phyloP scores from a whole-genome alignment of 2,329 filamentous ascomycete species.

The Torrubiellomyces zombiae region DNA sequence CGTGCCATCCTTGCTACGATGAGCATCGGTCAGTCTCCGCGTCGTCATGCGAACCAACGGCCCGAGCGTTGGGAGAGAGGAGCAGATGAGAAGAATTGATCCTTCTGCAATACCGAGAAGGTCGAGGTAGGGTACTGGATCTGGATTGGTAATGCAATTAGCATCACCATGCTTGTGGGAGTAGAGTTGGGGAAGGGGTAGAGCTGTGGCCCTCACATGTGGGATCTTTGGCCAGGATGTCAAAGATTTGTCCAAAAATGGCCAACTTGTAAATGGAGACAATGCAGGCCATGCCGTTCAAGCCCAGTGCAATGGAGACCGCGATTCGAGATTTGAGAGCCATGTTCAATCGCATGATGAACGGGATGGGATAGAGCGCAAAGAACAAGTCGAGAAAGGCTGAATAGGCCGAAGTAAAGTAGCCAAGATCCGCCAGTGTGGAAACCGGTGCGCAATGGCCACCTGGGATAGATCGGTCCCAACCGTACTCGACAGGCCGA shows the following conservation, averaged over 20 bases:
- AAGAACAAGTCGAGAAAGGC: slow-evolving; percentile 12
- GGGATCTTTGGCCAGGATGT: slow-evolving; percentile 7
- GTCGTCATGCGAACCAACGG: slow-evolving; percentile 9
- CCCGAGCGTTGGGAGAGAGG: slow-evolving; percentile 9
- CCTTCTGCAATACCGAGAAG: slow-evolving; percentile 11
- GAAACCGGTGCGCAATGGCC: slow-evolving; percentile 7
- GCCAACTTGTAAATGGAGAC: slow-evolving; percentile 12
- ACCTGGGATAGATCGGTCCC: slow-evolving; percentile 7
- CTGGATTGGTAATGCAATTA: slow-evolving; percentile 2
- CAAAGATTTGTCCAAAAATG: slow-evolving; percentile 9
- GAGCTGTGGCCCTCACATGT: slow-evolving; percentile 8
- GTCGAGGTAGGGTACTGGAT: slow-evolving; percentile 9
- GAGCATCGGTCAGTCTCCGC: slow-evolving; percentile 3
- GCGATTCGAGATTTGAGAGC: slow-evolving; percentile 8
- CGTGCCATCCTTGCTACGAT: slow-evolving; percentile 3
- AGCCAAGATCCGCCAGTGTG: slow-evolving; percentile 9
- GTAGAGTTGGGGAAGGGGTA: background rate
- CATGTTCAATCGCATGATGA: slow-evolving; percentile 12
- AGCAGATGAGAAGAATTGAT: slow-evolving; percentile 10
- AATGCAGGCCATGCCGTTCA: slow-evolving; percentile 9
- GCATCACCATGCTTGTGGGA: background rate
- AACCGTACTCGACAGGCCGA: slow-evolving; percentile 8
- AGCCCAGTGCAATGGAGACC: slow-evolving; percentile 9
- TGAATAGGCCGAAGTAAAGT: slow-evolving; percentile 11
- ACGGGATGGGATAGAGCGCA: slow-evolving; percentile 10